A percentile compares a stretch with the other conserved stretches of the same genome.
phyloP scores from a whole-genome alignment of 345 rosid species.

The Gossypium herbaceum region DNA sequence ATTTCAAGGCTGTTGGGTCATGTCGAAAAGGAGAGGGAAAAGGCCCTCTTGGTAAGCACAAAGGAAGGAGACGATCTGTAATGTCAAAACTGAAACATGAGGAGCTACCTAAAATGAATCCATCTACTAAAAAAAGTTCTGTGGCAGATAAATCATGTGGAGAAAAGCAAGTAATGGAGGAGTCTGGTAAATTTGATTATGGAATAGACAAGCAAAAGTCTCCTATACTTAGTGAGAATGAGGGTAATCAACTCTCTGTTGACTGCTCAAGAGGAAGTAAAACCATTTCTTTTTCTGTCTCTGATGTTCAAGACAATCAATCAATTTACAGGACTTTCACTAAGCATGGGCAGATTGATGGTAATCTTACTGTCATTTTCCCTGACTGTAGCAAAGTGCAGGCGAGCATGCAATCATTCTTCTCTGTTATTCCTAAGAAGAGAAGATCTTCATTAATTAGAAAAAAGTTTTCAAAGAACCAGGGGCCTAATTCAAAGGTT shows the following conservation, averaged over 20 bases:
- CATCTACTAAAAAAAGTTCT: not conserved
- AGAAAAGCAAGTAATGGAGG: constrained; percentile 10
- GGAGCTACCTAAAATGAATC: not conserved
- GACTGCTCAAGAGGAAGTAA: constrained; percentile 12
- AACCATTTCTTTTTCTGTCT: constrained; percentile 1
- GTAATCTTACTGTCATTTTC: constrained; percentile 10
- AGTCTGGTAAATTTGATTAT: constrained; percentile 12
- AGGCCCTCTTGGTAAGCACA: not conserved
- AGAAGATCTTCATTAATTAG: constrained; percentile 18
- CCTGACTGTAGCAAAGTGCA: constrained; percentile 10
- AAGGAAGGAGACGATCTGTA: not conserved
- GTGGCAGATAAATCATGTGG: constrained; percentile 1
- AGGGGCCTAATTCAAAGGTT: constrained; percentile 7
- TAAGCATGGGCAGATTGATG: constrained; percentile 3
- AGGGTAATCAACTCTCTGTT: constrained; percentile 4
- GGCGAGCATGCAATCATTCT: not conserved
- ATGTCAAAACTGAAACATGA: constrained; percentile 3
- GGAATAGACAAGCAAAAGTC: constrained; percentile 9
- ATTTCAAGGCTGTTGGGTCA: constrained; percentile 9
- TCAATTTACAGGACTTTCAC: constrained; percentile 7
- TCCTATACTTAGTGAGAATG: not conserved
- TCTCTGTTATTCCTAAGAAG: constrained; percentile 10
- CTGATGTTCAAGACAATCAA: constrained; percentile 14
- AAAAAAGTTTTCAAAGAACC: constrained; percentile 11
- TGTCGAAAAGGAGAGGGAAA: constrained; percentile 11